Evolutionary conservation across 2,329 filamentous ascomycete genomes (phyloP).

Genomic region (Arthrocladium fulminans): DNA sequence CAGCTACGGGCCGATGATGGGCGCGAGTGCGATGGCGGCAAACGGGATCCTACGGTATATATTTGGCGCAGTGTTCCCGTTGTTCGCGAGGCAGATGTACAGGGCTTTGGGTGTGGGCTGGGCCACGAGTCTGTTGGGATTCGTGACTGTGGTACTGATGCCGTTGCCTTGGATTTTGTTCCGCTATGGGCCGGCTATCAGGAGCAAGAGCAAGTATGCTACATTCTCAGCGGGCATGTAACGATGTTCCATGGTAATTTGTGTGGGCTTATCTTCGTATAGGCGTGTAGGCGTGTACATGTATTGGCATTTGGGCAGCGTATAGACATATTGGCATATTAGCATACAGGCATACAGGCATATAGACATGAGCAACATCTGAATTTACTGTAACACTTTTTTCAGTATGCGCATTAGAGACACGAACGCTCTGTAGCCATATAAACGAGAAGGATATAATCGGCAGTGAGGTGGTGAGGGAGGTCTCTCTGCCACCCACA

Average conservation of each 20-base stretch:
- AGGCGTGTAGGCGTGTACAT: no score
- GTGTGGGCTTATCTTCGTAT: no score
- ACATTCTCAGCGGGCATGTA: neutral
- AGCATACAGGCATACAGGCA: no score
- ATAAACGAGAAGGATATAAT: conserved; percentile 35
- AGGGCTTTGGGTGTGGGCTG: conserved; percentile 27
- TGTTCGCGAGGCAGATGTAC: conserved; percentile 31
- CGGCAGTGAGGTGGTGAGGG: conserved; percentile 41
- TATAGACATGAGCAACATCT: no score
- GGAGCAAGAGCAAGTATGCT: conserved; percentile 31
- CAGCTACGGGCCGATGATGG: conserved; percentile 24
- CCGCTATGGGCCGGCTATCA: conserved; percentile 31
- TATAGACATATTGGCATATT: no score
- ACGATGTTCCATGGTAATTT: no score
- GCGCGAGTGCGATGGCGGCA: conserved; percentile 27
- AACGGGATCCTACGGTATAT: conserved; percentile 28
- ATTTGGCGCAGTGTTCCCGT: conserved; percentile 29
- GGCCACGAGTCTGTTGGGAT: conserved; percentile 29
- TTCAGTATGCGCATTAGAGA: no score
- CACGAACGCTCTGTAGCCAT: no score
- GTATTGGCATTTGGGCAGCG: no score
- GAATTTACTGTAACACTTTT: no score
- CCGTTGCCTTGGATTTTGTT: conserved; percentile 39
- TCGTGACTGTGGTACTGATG: conserved; percentile 27
- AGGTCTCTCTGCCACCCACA: conserved; percentile 40